phyloP scores from a whole-genome alignment of 2,329 filamentous ascomycete species.

The Pseudogymnoascus sp. region DNA sequence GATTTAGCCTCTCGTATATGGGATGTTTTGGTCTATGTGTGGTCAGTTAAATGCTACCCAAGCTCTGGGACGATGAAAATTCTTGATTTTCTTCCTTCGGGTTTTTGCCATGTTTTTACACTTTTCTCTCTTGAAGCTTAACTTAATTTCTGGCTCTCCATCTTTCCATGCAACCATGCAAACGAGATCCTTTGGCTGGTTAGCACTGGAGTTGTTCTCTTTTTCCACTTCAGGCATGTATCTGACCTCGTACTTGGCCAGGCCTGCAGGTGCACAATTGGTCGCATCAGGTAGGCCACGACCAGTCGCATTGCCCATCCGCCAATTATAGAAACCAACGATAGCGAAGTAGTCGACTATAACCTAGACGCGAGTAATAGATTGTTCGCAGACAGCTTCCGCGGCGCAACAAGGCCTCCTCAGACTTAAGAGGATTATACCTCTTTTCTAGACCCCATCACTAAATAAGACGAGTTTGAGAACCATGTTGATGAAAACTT shows the following conservation, averaged over 20 bases:
- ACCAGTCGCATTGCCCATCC: too few species aligned
- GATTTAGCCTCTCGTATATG: not conserved
- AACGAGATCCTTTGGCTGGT: constrained; percentile 15
- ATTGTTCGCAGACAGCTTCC: too few species aligned
- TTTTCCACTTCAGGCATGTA: constrained; percentile 14
- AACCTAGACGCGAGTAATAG: too few species aligned
- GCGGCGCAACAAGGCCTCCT: too few species aligned
- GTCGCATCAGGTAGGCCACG: too few species aligned
- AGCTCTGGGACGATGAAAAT: constrained; percentile 9
- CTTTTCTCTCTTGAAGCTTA: constrained; percentile 17
- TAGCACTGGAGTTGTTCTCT: constrained; percentile 10
- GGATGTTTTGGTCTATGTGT: not conserved
- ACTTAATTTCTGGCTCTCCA: constrained; percentile 15
- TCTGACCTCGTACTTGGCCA: constrained; percentile 15
- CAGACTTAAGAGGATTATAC: too few species aligned
- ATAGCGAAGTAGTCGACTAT: too few species aligned
- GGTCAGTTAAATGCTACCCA: not conserved
- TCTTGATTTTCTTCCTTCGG: constrained; percentile 17
- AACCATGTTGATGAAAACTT: too few species aligned
- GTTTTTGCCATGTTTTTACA: constrained; percentile 15
- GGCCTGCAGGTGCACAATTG: too few species aligned
- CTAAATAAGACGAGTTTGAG: too few species aligned
- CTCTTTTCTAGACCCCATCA: too few species aligned
- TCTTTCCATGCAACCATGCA: constrained; percentile 17
- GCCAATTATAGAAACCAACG: too few species aligned